phyloP scores from a whole-genome alignment of 345 rosid species.

The Salix koriyanagi region DNA sequence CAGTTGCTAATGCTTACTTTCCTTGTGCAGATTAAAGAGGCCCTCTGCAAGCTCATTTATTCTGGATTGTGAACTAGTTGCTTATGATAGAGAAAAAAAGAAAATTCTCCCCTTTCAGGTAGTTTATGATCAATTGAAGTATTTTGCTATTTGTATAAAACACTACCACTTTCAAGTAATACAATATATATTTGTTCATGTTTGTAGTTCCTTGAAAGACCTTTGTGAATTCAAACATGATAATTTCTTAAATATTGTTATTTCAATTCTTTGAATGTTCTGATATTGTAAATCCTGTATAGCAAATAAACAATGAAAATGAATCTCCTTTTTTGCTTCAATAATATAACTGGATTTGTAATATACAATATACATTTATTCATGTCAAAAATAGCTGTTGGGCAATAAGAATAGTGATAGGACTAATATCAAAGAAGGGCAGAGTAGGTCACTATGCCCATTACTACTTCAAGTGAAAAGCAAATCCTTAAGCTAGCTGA shows the following conservation, averaged over 20 bases:
- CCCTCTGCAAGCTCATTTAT: constrained; percentile 64
- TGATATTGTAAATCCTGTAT: neutral
- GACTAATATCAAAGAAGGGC: neutral
- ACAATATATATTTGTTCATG: neutral
- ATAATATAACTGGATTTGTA: neutral
- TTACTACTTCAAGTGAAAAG: neutral
- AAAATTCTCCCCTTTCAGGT: constrained; percentile 97
- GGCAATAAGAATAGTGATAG: neutral
- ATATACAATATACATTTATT: neutral
- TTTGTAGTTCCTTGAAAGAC: too few relatives aligned
- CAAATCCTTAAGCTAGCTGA: neutral
- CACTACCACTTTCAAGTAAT: neutral
- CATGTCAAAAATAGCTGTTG: neutral
- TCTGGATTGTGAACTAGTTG: constrained; percentile 92
- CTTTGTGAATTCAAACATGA: too few relatives aligned
- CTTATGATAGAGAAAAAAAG: constrained; percentile 64
- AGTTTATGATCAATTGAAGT: constrained; percentile 5
- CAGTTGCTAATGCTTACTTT: constrained; percentile 18
- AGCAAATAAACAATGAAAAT: neutral
- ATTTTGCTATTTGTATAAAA: neutral
- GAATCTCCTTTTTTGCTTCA: neutral
- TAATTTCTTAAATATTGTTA: too few relatives aligned
- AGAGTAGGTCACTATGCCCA: neutral
- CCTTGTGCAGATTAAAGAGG: constrained; percentile 66
- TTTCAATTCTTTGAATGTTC: neutral